Evolutionary conservation across 768 basidiomycete genomes (phyloP).

Genomic region (Mycena amicta): DNA sequence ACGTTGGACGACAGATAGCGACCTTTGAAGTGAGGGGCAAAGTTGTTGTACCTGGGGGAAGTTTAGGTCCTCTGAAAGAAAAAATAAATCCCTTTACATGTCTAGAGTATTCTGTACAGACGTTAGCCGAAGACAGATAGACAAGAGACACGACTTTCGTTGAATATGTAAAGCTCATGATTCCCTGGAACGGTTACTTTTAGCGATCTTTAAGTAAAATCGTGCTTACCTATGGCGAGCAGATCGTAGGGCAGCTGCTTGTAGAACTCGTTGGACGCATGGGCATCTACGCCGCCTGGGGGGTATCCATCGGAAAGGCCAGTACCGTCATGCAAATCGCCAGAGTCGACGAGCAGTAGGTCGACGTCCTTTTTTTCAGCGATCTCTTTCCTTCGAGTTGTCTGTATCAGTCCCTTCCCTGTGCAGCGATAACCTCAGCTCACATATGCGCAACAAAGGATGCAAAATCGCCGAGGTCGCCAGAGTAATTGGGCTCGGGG

Average conservation of each 20-base stretch:
- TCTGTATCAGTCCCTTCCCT: too few relatives aligned
- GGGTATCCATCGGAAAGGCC: constrained; percentile 80
- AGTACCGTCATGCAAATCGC: constrained; percentile 79
- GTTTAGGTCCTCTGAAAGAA: neutral
- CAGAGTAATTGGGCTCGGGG: constrained; percentile 79
- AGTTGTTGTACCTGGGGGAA: constrained; percentile 15
- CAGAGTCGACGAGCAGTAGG: constrained; percentile 79
- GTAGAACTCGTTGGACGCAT: constrained; percentile 35
- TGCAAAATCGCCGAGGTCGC: constrained; percentile 79
- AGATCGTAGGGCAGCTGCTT: constrained; percentile 77
- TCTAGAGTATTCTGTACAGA: constrained; percentile 10
- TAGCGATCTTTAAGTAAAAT: too few relatives aligned
- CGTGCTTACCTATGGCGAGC: constrained; percentile 80
- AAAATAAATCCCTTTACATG: neutral
- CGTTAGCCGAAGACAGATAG: neutral
- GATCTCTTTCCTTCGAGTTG: too few relatives aligned
- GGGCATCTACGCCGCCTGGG: constrained; percentile 68
- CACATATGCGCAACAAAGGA: constrained; percentile 87
- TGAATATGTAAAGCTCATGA: constrained; percentile 40
- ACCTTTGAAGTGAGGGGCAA: constrained; percentile 16
- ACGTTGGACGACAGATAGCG: constrained; percentile 72
- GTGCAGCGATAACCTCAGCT: too few relatives aligned
- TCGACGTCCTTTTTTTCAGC: constrained; percentile 77
- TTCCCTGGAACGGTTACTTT: too few relatives aligned
- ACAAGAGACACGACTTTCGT: neutral